These are phyloP conservation scores for Paramarasmius palmivorus DNA, from an alignment of 1,284 basidiomycete genomes.

Conservation along the genomic window DNA sequence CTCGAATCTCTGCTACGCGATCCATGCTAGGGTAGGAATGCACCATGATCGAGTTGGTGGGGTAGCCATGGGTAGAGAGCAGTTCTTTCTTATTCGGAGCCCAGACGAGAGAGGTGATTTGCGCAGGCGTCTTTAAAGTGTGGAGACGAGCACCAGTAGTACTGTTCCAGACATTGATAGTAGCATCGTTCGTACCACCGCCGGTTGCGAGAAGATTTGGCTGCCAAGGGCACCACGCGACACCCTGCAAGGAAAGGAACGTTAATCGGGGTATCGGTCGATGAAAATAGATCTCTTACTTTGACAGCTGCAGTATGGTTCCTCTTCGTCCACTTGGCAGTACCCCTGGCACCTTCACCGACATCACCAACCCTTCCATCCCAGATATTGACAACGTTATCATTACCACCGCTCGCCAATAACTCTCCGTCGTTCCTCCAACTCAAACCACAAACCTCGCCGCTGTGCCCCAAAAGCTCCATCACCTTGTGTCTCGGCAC, in stretches of 20 bases:
- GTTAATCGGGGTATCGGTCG: neutral
- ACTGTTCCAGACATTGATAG: constrained; percentile 92
- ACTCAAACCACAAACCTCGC: constrained; percentile 85
- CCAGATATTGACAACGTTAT: constrained; percentile 97
- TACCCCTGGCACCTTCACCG: constrained; percentile 56
- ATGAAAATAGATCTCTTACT: constrained; percentile 37
- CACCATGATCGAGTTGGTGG: constrained; percentile 70
- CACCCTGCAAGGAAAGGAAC: constrained; percentile 51
- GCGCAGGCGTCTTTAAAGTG: constrained; percentile 81
- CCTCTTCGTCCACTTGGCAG: constrained; percentile 88
- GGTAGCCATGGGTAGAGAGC: constrained; percentile 92
- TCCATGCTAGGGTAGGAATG: constrained; percentile 72
- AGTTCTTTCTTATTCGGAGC: constrained; percentile 90
- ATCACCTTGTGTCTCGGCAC: constrained; percentile 86
- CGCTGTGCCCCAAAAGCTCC: constrained; percentile 85
- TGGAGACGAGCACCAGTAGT: constrained; percentile 88
- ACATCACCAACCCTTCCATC: constrained; percentile 79
- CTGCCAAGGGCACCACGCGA: constrained; percentile 99
- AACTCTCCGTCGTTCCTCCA: constrained; percentile 86
- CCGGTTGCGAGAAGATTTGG: constrained; percentile 89
- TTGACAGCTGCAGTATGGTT: constrained; percentile 96
- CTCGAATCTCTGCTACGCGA: constrained; percentile 84
- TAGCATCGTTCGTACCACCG: constrained; percentile 93
- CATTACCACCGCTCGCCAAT: constrained; percentile 93
- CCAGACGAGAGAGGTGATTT: constrained; percentile 93